Evolutionary conservation across 1,284 basidiomycete genomes (phyloP), one percentile per base, ranked within the genome.

Genomic region (Pterula multifida): DNA sequence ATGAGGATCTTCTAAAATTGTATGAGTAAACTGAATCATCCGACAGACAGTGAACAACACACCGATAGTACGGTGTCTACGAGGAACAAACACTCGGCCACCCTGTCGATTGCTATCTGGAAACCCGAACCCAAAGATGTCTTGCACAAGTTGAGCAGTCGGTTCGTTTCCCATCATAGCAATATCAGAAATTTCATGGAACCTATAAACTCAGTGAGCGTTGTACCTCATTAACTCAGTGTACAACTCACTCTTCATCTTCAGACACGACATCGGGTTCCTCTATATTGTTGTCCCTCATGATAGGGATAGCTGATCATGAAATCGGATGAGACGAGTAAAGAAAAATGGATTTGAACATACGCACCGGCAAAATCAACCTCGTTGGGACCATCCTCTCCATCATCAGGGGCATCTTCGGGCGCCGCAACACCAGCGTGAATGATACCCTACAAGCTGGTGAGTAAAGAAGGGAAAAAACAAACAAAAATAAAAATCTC

Each of bases 221-320:
- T n/a, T n/a, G n/a, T n/a, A n/a, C n/a, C n/a, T n/a, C n/a, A n/a
- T n/a, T n/a, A n/a, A n/a, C n/a, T n/a, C n/a, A n/a, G n/a, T n/a
- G n/a, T n/a, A n/a, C n/a, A 17, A 63, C 71, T 52, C 66, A 84
- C 72, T 82, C 83, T 53, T 82, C 83, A 52, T 76, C 77, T 56
- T 84, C 84, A 6, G 85, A 87, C 26, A 79, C 77, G 62, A 81
- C 74, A 52, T 86, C 84, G 3, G 68, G 75, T 51, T 79, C 83
- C 48, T 78, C n/a, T 9, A 9, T 17, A 19, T 42, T 42, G 39
- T 6, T 42, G 6, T 19, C 39, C 21, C 39, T 42, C 39, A 42
- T 17, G 39, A 42, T 42, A 4, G 39, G 39, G 39, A 42, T 6
- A 42, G 39, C 39, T 42, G 39, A 32, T 22, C 4, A n/a, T n/a